phyloP scores from a whole-genome alignment of 2,329 filamentous ascomycete species.

The Decorospora gaudefroyi region DNA sequence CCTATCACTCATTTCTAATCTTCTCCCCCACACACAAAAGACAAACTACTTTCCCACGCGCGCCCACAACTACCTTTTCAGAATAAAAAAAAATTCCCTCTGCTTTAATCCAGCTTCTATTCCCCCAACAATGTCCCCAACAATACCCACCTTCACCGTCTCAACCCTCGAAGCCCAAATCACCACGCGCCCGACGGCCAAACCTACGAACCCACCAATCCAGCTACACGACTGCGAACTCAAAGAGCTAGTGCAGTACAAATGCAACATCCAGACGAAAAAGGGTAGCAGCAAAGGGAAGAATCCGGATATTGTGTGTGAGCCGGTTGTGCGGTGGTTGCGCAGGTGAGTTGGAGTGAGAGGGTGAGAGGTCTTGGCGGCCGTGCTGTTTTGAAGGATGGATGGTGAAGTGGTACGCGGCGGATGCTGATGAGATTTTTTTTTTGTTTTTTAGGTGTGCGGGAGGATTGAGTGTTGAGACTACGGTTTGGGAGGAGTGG shows the following conservation, averaged over 20 bases:
- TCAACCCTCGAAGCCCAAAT: slow-evolving; percentile 57
- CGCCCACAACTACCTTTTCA: slow-evolving; percentile 3
- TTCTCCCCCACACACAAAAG: no score
- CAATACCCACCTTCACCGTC: slow-evolving; percentile 58
- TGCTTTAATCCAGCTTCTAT: no score
- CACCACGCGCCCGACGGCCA: slow-evolving; percentile 57
- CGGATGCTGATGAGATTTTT: slow-evolving; percentile 7
- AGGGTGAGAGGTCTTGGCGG: slow-evolving; percentile 7
- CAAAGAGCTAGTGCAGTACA: slow-evolving; percentile 65
- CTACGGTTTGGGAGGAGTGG: slow-evolving; percentile 62
- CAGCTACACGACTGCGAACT: slow-evolving; percentile 61
- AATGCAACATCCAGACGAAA: slow-evolving; percentile 58
- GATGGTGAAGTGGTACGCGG: slow-evolving; percentile 10
- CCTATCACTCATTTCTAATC: slow-evolving; percentile 31
- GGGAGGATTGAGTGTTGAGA: slow-evolving; percentile 63
- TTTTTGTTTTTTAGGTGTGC: slow-evolving; percentile 59
- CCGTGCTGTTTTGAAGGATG: no score
- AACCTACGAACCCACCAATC: slow-evolving; percentile 58
- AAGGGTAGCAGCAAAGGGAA: slow-evolving; percentile 44
- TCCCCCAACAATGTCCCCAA: slow-evolving; percentile 61
- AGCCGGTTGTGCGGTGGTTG: slow-evolving; percentile 63
- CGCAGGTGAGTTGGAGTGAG: slow-evolving; percentile 55
- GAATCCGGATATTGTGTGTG: slow-evolving; percentile 55
- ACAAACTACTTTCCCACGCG: slow-evolving; percentile 8
- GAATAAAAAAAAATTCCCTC: no score